Base-by-base conservation (phyloP, 768 basidiomycete species). In the Tricholoma hemisulphureum region DNA sequence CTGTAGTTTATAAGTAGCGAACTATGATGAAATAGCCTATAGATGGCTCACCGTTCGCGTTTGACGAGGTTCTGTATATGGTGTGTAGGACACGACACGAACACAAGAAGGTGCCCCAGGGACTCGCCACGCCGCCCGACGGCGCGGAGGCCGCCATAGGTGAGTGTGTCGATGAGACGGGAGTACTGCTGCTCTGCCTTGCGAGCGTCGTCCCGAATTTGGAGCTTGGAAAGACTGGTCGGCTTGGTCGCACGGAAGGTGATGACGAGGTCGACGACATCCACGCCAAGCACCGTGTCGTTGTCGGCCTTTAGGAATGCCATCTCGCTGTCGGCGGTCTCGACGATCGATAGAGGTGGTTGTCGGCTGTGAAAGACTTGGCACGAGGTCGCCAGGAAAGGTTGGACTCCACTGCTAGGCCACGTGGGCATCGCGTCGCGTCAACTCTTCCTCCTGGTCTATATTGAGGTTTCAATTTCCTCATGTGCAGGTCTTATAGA, bases 51-150 rank as follows among this genome's bases (percentile, higher is more conserved):
- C 93, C 87, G 76, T 75, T 95, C 93, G 43, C 85, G 77, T 59
- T 83, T 84, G 1, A 89, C 82, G 8, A 96, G 79, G 45, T 82
- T 81, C 23, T 80, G 67, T 18, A 97, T 73, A 50, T 85, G 80
- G 32, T 76, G 75, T 39, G 80, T 75, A 0, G 88, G 84, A 60
- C 91, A 93, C 8, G 78, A 77, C 10, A 97, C 83, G 58, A 97
- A 85, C 6, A 96, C 74, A 5, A 95, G 75, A 6, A 95, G 70
- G 62, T 93, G 86, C 1, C 88, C 89, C 51, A 89, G 74, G 9
- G 80, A 80, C 65, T 89, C 88, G n/a, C 93, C 93, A 21, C 86
- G 78, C 58, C 90, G 78, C 9, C 89, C 90, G 1, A 89, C 88
- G 0, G 86, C 89, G 50, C 81, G 80, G 48, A 95, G 72, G 2